A percentile compares a stretch with the other conserved stretches of the same genome.
These are phyloP conservation scores for Botrytis sinoallii DNA, from an alignment of 2,329 filamentous ascomycete species.

Conservation along the genomic window DNA sequence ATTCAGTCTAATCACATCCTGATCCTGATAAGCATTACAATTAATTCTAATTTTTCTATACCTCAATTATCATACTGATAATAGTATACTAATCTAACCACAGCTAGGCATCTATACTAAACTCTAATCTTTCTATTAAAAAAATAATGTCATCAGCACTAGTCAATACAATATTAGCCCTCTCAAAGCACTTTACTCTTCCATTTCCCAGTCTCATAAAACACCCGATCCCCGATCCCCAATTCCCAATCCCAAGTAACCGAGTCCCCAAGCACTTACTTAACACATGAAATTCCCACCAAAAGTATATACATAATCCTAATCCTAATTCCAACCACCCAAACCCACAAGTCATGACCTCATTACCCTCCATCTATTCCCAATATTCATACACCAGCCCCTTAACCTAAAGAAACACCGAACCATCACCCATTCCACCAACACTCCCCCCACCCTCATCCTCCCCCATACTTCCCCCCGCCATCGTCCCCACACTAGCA, in stretches of 20 bases:
- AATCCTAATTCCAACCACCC: neutral
- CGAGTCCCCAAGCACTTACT: neutral
- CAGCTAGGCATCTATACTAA: neutral
- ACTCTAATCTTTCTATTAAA: neutral
- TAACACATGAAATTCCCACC: neutral
- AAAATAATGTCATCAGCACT: neutral
- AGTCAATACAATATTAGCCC: neutral
- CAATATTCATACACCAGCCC: neutral
- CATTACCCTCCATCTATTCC: neutral
- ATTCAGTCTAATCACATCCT: neutral
- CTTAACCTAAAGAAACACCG: neutral
- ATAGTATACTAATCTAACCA: neutral
- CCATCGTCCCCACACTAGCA: constrained; percentile 40
- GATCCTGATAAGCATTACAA: neutral
- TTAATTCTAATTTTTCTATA: neutral
- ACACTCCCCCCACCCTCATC: neutral
- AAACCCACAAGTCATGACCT: neutral
- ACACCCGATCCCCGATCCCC: neutral
- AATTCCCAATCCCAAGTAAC: neutral
- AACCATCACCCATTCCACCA: neutral
- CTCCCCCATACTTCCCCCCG: constrained; percentile 27
- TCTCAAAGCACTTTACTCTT: neutral
- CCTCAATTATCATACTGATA: neutral
- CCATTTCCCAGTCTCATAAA: neutral
- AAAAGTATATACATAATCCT: neutral